A percentile compares a stretch with the other conserved stretches of the same genome.
These are phyloP conservation scores for Solanum boliviense DNA, from an alignment of 257 asterid species.

Conservation along the genomic window DNA sequence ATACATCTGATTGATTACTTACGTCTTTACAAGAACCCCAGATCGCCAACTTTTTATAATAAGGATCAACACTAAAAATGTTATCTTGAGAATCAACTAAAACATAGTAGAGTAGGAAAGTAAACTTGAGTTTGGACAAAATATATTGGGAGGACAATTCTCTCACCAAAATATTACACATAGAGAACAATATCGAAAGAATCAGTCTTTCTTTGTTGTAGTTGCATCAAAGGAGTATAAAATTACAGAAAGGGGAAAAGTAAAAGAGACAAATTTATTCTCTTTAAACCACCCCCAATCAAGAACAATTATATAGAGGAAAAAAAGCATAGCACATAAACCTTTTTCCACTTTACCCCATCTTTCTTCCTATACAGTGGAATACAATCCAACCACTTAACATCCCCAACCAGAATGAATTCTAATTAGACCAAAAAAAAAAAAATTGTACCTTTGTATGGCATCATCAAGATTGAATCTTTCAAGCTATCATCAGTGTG, in stretches of 20 bases:
- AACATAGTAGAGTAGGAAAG: not conserved
- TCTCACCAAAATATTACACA: conserved; percentile 7
- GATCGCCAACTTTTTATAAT: not conserved
- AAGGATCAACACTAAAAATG: not conserved
- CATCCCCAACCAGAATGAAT: conserved; percentile 4
- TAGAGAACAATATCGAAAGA: conserved; percentile 22
- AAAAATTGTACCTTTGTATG: not conserved
- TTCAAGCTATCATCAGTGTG: conserved; percentile 41
- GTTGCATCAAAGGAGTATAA: conserved; percentile 20
- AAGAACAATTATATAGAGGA: conserved; percentile 32
- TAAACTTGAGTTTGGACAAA: conserved; percentile 5
- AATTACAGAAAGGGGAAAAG: conserved; percentile 36
- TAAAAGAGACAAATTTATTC: conserved; percentile 72
- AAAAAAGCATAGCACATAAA: conserved; percentile 18
- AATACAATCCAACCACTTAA: conserved; percentile 15
- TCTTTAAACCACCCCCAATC: conserved; percentile 34
- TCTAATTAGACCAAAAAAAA: conserved; percentile 7
- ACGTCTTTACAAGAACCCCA: not conserved
- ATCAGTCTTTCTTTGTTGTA: conserved; percentile 23
- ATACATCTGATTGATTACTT: not conserved
- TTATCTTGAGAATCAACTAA: not conserved
- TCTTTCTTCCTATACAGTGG: conserved; percentile 57
- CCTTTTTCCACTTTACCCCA: conserved; percentile 17
- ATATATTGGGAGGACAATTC: conserved; percentile 5
- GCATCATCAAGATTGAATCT: conserved; percentile 3